Conservation (phyloP, 768 basidiomycete genomes). For the Suillus cothurnatus region DNA sequence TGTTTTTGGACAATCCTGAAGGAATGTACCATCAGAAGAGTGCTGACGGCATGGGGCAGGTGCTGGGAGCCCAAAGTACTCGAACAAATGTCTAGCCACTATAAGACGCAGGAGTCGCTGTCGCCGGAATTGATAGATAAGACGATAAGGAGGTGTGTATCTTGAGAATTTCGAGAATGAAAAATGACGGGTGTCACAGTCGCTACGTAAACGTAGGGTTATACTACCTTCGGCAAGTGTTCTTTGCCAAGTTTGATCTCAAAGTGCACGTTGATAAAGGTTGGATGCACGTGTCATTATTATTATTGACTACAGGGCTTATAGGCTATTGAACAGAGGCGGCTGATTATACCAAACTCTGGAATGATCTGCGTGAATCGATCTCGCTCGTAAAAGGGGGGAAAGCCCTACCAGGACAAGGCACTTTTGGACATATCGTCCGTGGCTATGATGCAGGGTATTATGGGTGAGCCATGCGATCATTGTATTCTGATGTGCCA, state of each 20-base stretch:
- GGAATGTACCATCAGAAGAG: background rate
- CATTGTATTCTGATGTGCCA: background rate
- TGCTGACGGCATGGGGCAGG: constrained; percentile 33
- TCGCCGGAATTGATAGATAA: constrained; percentile 75
- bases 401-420: constrained; percentile 68
- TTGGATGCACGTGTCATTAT: constrained; percentile 19
- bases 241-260: constrained; percentile 81
- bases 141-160: constrained; percentile 69
- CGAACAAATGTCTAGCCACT: constrained; percentile 73
- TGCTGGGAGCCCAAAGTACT: constrained; percentile 85
- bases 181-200: constrained; percentile 31
- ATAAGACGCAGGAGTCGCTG: constrained; percentile 70
- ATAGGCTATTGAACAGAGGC: constrained; percentile 42
- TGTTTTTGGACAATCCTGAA: background rate
- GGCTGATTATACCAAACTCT: constrained; percentile 75
- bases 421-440: constrained; percentile 74
- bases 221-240: constrained; percentile 80
- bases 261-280: constrained; percentile 74
- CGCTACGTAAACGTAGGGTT: constrained; percentile 83
- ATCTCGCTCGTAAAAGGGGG: constrained; percentile 70
- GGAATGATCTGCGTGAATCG: constrained; percentile 71
- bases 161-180: background rate
- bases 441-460: constrained; percentile 75
- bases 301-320: background rate
- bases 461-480: constrained; percentile 36